Conservation (phyloP, 2,329 filamentous ascomycete species). For the Pseudogymnoascus sp. region DNA sequence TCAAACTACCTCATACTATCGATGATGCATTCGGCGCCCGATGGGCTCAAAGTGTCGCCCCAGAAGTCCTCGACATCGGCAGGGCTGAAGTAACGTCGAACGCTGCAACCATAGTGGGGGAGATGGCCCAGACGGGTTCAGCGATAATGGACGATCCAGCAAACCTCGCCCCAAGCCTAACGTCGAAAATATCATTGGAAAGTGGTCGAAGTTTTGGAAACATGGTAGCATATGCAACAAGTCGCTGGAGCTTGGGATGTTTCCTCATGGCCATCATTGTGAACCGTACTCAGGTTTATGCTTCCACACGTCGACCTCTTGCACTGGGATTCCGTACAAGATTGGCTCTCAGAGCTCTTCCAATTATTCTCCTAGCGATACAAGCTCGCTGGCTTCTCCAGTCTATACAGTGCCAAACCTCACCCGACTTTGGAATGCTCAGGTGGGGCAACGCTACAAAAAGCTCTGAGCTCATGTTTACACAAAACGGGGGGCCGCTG, state of each 20-base stretch:
- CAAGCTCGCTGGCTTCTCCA: constrained; percentile 68
- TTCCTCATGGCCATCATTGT: constrained; percentile 79
- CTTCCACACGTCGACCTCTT: constrained; percentile 75
- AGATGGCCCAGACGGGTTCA: constrained; percentile 17
- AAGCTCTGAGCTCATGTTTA: constrained; percentile 60
- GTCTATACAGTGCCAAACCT: constrained; percentile 88
- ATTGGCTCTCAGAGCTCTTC: constrained; percentile 59
- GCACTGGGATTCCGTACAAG: constrained; percentile 65
- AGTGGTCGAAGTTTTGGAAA: constrained; percentile 66
- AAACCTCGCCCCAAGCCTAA: constrained; percentile 34
- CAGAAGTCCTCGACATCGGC: constrained; percentile 40
- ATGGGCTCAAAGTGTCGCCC: constrained; percentile 50
- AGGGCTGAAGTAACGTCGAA: constrained; percentile 20
- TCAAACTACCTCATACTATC: constrained; percentile 50
- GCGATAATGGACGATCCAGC: constrained; percentile 31
- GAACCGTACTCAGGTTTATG: constrained; percentile 90
- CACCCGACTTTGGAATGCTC: constrained; percentile 58
- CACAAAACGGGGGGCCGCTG: constrained; percentile 59
- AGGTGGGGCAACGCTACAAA: constrained; percentile 62
- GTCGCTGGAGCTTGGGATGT: constrained; percentile 84
- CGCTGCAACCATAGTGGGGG: constrained; percentile 32
- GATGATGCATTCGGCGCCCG: constrained; percentile 43
- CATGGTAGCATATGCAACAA: constrained; percentile 83
- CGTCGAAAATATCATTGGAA: constrained; percentile 47
- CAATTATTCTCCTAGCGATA: constrained; percentile 59